A percentile compares a stretch with the other conserved stretches of the same genome.
Conservation (phyloP, 768 basidiomycete species). For the Clathrus columnatus region DNA sequence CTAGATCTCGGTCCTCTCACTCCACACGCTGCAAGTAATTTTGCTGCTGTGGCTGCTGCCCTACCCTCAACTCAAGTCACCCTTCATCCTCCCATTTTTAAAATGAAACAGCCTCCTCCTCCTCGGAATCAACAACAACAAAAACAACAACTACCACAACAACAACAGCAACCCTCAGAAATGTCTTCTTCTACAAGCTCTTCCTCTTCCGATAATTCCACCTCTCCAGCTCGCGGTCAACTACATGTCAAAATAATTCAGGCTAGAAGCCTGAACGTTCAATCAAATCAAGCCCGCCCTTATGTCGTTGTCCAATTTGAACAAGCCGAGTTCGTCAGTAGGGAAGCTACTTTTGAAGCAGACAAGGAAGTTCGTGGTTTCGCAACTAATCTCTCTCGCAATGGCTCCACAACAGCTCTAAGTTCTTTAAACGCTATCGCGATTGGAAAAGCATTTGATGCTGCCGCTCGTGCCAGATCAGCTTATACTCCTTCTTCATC, state of each 20-base stretch:
- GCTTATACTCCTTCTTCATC: background rate
- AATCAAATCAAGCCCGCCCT: conserved; percentile 54
- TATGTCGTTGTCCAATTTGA: conserved; percentile 98
- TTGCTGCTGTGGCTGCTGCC: conserved; percentile 38
- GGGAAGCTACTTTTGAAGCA: conserved; percentile 77
- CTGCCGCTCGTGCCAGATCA: conserved; percentile 6
- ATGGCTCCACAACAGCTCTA: conserved; percentile 54
- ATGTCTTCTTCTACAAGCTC: conserved; percentile 14
- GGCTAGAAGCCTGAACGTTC: conserved; percentile 74
- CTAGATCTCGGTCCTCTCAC: conserved; percentile 35
- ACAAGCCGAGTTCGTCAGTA: conserved; percentile 94
- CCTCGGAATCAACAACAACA: conserved; percentile 20
- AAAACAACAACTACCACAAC: conserved; percentile 18
- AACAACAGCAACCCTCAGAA: conserved; percentile 25
- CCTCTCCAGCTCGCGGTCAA: conserved; percentile 52
- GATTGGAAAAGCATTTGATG: conserved; percentile 26
- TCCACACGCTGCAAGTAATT: conserved; percentile 27
- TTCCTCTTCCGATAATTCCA: conserved; percentile 25
- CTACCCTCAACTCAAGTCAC: conserved; percentile 56
- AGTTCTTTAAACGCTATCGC: conserved; percentile 58
- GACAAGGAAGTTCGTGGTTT: conserved; percentile 87
- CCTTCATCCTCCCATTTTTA: conserved; percentile 79
- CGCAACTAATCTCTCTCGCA: conserved; percentile 48
- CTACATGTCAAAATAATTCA: conserved; percentile 95
- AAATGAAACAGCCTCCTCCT: conserved; percentile 59